Percentiles rank a stretch among this genome's conserved stretches.
Evolutionary conservation across 257 asterid genomes (phyloP).

Genomic region (Cynanchum wilfordii): DNA sequence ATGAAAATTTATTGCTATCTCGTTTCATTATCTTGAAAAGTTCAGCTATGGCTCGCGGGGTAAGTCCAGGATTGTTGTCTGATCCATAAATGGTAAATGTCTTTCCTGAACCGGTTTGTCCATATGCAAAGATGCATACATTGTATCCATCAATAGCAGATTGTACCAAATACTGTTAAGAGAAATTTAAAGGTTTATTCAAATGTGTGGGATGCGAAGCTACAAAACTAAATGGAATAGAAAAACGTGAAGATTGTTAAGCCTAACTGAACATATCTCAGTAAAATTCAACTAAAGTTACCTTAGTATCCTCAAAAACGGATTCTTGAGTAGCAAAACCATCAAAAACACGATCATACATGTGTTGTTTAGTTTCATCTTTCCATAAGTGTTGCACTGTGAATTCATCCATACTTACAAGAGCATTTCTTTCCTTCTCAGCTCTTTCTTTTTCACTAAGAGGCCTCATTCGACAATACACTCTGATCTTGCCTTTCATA

Average conservation of each 20-base stretch:
- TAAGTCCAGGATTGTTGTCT: constrained; percentile 77
- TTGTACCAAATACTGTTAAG: constrained; percentile 79
- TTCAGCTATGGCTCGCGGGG: constrained; percentile 87
- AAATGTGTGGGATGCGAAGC: not conserved
- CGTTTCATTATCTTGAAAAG: constrained; percentile 76
- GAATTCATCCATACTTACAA: constrained; percentile 69
- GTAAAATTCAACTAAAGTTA: constrained; percentile 25
- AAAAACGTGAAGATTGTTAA: not conserved
- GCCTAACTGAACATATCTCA: not conserved
- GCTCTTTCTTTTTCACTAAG: constrained; percentile 66
- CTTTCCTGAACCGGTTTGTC: constrained; percentile 99
- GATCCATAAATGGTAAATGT: constrained; percentile 94
- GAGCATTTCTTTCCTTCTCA: constrained; percentile 55
- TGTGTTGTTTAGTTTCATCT: constrained; percentile 85
- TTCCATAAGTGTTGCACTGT: constrained; percentile 89
- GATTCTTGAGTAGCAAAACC: constrained; percentile 75
- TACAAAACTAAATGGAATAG: not conserved
- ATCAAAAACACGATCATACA: constrained; percentile 88
- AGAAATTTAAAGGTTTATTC: constrained; percentile 4
- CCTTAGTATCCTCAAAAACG: constrained; percentile 96
- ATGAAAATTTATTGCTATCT: constrained; percentile 66
- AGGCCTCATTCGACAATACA: constrained; percentile 91
- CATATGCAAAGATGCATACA: constrained; percentile 95
- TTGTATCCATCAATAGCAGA: constrained; percentile 96
- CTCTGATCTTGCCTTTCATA: constrained; percentile 97